A percentile compares a stretch with the other conserved stretches of the same genome.
Evolutionary conservation across 129 eudicot species (phyloP).

Genomic region (Escallonia rubra): DNA sequence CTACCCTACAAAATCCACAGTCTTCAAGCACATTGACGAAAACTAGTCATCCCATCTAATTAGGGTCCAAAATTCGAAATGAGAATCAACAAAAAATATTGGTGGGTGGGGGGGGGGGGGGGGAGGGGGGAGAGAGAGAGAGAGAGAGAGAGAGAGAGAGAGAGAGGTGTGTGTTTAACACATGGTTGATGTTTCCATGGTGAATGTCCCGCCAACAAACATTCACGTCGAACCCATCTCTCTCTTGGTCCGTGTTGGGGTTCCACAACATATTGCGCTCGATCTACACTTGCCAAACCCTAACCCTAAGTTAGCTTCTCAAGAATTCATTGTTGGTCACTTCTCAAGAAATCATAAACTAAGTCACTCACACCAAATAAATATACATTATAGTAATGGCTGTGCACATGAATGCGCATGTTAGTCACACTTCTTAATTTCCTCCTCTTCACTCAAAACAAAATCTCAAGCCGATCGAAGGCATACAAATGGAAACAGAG

Average conservation of each 20-base stretch:
- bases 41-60: too few relatives aligned
- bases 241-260: conserved; percentile 46
- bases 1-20: too few relatives aligned
- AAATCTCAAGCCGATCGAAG: too few relatives aligned
- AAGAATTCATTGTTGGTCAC: conserved; percentile 14
- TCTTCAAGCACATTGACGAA: too few relatives aligned
- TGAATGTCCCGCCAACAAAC: conserved; percentile 93
- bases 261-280: conserved; percentile 23
- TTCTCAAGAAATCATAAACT: too few relatives aligned
- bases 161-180: too few relatives aligned
- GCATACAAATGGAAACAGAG: not conserved
- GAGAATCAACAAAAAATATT: too few relatives aligned
- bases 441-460: too few relatives aligned
- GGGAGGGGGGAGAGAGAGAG: too few relatives aligned
- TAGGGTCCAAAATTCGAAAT: too few relatives aligned
- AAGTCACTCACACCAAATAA: not conserved
- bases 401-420: not conserved
- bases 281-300: conserved; percentile 32
- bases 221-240: conserved; percentile 89
- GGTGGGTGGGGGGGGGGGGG: too few relatives aligned
- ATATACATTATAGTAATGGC: not conserved
- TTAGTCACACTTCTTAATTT: not conserved
- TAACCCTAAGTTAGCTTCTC: conserved; percentile 30
- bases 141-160: too few relatives aligned
- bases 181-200: conserved; percentile 45